These are phyloP conservation scores for Amanita pseudoporphyria DNA, from an alignment of 768 basidiomycete genomes.

Conservation along the genomic window DNA sequence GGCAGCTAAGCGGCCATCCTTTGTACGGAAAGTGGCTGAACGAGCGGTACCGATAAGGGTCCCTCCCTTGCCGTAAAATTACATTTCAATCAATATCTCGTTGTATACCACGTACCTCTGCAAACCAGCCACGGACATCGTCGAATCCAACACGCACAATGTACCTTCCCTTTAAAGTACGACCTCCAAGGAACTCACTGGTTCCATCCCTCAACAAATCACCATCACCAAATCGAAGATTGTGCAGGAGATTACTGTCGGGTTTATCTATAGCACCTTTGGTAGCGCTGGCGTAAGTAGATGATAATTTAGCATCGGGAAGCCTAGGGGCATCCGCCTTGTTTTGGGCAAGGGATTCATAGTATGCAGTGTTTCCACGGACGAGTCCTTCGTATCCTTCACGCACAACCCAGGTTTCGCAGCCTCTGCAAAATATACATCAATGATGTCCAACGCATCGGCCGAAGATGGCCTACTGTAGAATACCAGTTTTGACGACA, in stretches of 20 bases:
- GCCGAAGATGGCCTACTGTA: constrained; percentile 47
- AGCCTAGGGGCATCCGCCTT: constrained; percentile 3
- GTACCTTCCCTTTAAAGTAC: constrained; percentile 80
- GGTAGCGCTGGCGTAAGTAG: not conserved
- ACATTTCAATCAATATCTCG: not conserved
- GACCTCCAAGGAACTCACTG: constrained; percentile 56
- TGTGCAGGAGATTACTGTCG: constrained; percentile 25
- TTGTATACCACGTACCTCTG: constrained; percentile 45
- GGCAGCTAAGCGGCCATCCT: constrained; percentile 79
- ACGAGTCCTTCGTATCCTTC: constrained; percentile 99
- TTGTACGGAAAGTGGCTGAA: constrained; percentile 72
- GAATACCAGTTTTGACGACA: constrained; percentile 86
- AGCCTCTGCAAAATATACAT: constrained; percentile 50
- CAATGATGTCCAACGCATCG: not conserved
- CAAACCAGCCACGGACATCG: constrained; percentile 93
- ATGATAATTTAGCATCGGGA: not conserved
- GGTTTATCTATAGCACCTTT: not conserved
- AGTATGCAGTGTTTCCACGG: constrained; percentile 61
- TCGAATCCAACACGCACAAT: constrained; percentile 98
- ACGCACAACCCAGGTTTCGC: constrained; percentile 91
- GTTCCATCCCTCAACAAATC: constrained; percentile 72
- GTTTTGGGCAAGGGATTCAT: constrained; percentile 10
- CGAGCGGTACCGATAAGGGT: constrained; percentile 94
- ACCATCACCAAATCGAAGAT: constrained; percentile 79
- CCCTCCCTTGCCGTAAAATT: constrained; percentile 52